Percentiles rank a stretch among this genome's conserved stretches.
Conservation (phyloP, 108 stramenopile genomes). For the Seminavis robusta region DNA sequence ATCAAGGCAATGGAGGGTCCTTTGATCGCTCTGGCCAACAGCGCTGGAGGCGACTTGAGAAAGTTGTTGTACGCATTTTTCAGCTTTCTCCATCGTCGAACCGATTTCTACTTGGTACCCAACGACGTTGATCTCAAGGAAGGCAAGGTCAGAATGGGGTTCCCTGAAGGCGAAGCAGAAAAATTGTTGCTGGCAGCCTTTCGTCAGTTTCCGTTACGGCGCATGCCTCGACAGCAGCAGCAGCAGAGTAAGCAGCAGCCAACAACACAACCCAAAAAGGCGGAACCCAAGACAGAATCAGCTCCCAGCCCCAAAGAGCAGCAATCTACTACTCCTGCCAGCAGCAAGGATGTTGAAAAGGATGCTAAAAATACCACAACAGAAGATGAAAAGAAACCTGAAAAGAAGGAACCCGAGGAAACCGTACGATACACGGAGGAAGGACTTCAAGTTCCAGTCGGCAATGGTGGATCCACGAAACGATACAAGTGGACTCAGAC, state of each 20-base stretch:
- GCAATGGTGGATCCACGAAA: constrained; percentile 81
- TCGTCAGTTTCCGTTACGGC: constrained; percentile 81
- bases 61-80: constrained; percentile 75
- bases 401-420: constrained; percentile 11
- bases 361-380: background rate
- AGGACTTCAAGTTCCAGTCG: constrained; percentile 81
- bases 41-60: constrained; percentile 66
- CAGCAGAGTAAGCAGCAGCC: background rate
- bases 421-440: constrained; percentile 67
- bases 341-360: background rate
- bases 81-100: constrained; percentile 78
- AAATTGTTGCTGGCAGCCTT: constrained; percentile 77
- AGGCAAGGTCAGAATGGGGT: constrained; percentile 55
- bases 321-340: constrained; percentile 1
- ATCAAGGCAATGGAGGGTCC: constrained; percentile 51
- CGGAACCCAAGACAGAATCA: constrained; percentile 3
- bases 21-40: constrained; percentile 67
- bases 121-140: constrained; percentile 26
- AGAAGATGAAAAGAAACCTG: constrained; percentile 3
- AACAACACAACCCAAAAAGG: background rate
- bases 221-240: constrained; percentile 31
- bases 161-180: constrained; percentile 80
- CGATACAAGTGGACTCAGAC: constrained; percentile 89
- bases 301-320: background rate
- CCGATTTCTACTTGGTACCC: constrained; percentile 82